Base-by-base conservation (phyloP, 2,329 filamentous ascomycete genomes). In the Rhexocercosporidium sp. region DNA sequence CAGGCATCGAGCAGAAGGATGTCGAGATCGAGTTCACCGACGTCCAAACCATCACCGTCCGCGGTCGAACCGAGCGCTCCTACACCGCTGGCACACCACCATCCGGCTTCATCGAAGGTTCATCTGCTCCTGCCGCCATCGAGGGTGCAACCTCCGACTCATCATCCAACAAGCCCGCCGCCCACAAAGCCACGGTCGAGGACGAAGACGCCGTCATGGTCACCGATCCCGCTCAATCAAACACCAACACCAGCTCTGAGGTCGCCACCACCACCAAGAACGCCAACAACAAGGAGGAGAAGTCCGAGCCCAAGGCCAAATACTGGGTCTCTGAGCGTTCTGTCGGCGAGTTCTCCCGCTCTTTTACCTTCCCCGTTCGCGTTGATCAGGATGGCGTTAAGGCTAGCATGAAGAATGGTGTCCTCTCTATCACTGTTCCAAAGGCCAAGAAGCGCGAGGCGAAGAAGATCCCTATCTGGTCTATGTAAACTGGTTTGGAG, bases 21-120 rank as follows among this genome's bases (percentile, higher is more conserved):
- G 82, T 96, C 75, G 82, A 85, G 77, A 91, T 95, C 76, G 92
- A 95, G 76, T 95, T 94, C 83, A 89, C 88, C 66, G 92, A 95
- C 77, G 83, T 85, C 49, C 89, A 92, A 81, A 94, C 91, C 18
- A 81, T 95, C 51, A 84, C 88, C 70, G 83, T 96, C 77, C 87
- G 86, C 66, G 92, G 92, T 75, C 87, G 84, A 70, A 85, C 88
- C 65, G 91, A 94, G 80, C 86, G 89, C 72, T 81, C 86, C 67
- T 80, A 87, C 46, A 86, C 86, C 66, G 83, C 82, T 9, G 81
- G 83, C 12, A 73, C 69, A 31, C 70, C 70, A 2, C 79, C 85
- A 37, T 81, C 85, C 31, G 82, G 80, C 59, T 78, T 82, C 59
- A 79, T 88, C 64, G 84, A 88, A 70, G 80, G 76, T 12, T 20